A percentile compares a stretch with the other conserved stretches of the same genome.
phyloP scores from a whole-genome alignment of 106 monocot species.

The Phalaenopsis aphrodite region DNA sequence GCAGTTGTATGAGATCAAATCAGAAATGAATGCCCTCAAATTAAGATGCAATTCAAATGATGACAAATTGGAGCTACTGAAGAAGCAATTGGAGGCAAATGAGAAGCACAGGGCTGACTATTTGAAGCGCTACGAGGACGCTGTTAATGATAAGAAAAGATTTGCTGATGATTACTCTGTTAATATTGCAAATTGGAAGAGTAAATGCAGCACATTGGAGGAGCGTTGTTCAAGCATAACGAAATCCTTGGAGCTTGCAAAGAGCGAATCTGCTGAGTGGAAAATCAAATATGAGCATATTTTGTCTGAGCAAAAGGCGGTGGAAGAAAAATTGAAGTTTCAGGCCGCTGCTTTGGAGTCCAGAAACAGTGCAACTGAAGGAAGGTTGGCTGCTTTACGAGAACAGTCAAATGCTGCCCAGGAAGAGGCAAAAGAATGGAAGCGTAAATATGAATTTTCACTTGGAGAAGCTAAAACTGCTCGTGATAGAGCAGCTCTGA shows the following conservation, averaged over 20 bases:
- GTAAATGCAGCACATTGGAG: conserved; percentile 71
- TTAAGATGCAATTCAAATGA: conserved; percentile 64
- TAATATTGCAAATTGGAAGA: conserved; percentile 64
- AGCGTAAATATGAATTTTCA: conserved; percentile 74
- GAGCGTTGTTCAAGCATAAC: conserved; percentile 54
- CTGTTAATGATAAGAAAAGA: conserved; percentile 70
- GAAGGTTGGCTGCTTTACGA: conserved; percentile 68
- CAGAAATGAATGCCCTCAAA: conserved; percentile 46
- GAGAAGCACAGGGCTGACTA: conserved; percentile 78
- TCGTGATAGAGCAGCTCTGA: conserved; percentile 61
- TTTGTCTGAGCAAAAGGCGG: conserved; percentile 40
- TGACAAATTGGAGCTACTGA: conserved; percentile 56
- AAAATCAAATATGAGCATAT: conserved; percentile 49
- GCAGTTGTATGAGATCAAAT: conserved; percentile 43
- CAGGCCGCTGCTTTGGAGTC: conserved; percentile 55
- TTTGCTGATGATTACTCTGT: conserved; percentile 64
- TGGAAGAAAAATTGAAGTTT: conserved; percentile 59
- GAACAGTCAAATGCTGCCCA: conserved; percentile 77
- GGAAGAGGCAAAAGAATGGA: conserved; percentile 90
- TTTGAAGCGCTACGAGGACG: conserved; percentile 79
- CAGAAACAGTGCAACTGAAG: conserved; percentile 60
- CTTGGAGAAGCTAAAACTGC: conserved; percentile 65
- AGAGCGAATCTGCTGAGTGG: conserved; percentile 51
- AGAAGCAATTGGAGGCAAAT: conserved; percentile 75
- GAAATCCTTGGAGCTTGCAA: conserved; percentile 45